Evolutionary conservation across 176 grass and related monocot genomes (phyloP).

Genomic region (Alloteropsis semialata): DNA sequence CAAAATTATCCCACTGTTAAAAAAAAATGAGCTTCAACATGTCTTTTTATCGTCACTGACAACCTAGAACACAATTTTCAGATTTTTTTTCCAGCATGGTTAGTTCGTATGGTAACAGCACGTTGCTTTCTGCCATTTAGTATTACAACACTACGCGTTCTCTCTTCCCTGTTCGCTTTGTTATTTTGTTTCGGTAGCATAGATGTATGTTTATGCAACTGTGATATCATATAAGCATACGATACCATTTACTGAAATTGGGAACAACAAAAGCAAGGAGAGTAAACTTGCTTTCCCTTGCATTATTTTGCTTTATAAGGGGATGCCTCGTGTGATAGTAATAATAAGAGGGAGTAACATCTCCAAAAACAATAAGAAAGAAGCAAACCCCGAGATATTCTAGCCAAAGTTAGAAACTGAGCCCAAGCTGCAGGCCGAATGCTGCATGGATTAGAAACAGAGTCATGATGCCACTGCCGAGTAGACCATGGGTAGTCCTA

Average conservation of each 20-base stretch:
- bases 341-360: background rate
- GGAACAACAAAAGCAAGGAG: background rate
- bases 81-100: background rate
- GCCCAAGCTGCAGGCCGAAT: slow-evolving; percentile 71
- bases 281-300: background rate
- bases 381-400: background rate
- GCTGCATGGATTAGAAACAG: slow-evolving; percentile 83
- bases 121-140: background rate
- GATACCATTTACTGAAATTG: background rate
- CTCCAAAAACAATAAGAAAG: background rate
- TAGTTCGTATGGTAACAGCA: background rate
- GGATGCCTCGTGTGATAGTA: slow-evolving; percentile 1
- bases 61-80: background rate
- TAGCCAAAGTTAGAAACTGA: slow-evolving; percentile 49
- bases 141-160: background rate
- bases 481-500: slow-evolving; percentile 66
- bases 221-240: background rate
- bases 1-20: background rate
- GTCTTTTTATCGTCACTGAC: background rate
- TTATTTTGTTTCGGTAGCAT: background rate
- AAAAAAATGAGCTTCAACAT: background rate
- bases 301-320: background rate
- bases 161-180: background rate
- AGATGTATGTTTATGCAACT: background rate
- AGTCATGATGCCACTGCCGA: slow-evolving; percentile 93